Conservation (phyloP, 1,139 yeast genomes). For the Sporopachydermia cereana region DNA sequence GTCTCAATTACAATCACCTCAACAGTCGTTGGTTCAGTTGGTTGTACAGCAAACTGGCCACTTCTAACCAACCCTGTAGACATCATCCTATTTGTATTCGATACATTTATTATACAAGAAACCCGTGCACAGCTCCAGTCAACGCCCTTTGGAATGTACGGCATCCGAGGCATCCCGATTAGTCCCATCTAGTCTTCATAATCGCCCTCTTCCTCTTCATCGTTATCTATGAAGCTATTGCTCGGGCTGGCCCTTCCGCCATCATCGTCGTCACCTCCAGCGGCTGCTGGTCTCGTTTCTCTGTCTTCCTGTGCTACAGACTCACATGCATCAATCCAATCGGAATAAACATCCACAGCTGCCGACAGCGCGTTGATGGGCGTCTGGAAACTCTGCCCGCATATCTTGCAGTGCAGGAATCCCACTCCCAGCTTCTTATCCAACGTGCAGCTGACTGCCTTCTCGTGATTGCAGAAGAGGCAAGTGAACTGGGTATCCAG, state of each 20-base stretch:
- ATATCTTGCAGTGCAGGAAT: conserved; percentile 76
- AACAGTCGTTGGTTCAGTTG: no score
- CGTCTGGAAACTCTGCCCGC: conserved; percentile 91
- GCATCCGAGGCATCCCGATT: no score
- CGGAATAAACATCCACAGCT: conserved; percentile 92
- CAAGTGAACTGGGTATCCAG: conserved; percentile 84
- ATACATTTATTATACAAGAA: no score
- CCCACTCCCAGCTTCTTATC: conserved; percentile 87
- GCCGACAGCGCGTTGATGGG: conserved; percentile 68
- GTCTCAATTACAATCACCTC: no score
- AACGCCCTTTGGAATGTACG: no score
- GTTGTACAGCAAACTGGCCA: no score
- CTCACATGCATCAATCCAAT: conserved; percentile 98
- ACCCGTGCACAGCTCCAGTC: no score
- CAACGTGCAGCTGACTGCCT: conserved; percentile 75
- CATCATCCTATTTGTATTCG: no score
- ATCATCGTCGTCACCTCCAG: conserved; percentile 19
- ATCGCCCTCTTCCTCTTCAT: conserved; percentile 18
- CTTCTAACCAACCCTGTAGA: no score
- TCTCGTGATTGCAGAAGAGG: conserved; percentile 91
- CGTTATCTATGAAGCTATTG: conserved; percentile 16
- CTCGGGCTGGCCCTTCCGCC: neutral
- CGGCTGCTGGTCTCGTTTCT: conserved; percentile 32
- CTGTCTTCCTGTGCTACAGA: conserved; percentile 69
- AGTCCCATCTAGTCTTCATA: conserved; percentile 11